phyloP scores from a whole-genome alignment of 495 filamentous ascomycete genomes.

The Halenospora varia region DNA sequence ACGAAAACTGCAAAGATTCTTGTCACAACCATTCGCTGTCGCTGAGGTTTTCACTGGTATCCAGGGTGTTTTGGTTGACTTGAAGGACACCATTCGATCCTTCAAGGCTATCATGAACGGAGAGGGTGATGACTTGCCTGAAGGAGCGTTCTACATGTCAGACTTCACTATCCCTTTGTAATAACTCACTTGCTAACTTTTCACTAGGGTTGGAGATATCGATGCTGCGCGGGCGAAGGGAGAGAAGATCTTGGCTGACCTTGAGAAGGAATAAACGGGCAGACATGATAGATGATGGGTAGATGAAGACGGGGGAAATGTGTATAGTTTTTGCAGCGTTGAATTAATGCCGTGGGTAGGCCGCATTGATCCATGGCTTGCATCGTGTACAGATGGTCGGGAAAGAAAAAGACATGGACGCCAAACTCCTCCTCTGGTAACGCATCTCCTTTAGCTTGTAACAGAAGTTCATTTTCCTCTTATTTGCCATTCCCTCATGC shows the following conservation, averaged over 20 bases:
- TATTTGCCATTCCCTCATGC: not conserved
- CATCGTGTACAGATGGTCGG: conserved; percentile 42
- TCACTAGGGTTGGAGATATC: conserved; percentile 76
- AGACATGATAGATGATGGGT: not conserved
- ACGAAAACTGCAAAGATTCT: conserved; percentile 99
- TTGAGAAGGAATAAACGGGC: conserved; percentile 30
- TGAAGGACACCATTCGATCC: conserved; percentile 94
- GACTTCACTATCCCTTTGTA: conserved; percentile 44
- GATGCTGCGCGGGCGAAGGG: conserved; percentile 92
- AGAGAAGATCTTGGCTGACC: conserved; percentile 97
- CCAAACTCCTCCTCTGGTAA: conserved; percentile 42
- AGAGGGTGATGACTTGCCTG: conserved; percentile 92
- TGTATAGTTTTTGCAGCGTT: conserved; percentile 6
- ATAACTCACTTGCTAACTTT: conserved; percentile 7
- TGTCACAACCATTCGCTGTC: conserved; percentile 98
- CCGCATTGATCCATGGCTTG: not conserved
- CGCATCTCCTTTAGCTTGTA: conserved; percentile 15
- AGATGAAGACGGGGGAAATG: not conserved
- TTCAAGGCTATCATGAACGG: conserved; percentile 98
- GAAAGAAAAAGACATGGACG: conserved; percentile 83
- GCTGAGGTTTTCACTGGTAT: conserved; percentile 62
- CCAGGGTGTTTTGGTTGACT: conserved; percentile 82
- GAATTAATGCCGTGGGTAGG: not conserved
- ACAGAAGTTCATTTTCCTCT: conserved; percentile 16
- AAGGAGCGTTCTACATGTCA: conserved; percentile 94